Percentiles rank a stretch among this genome's conserved stretches.
Conservation (phyloP, 352 stramenopile genomes). For the Pythium apleroticum region DNA sequence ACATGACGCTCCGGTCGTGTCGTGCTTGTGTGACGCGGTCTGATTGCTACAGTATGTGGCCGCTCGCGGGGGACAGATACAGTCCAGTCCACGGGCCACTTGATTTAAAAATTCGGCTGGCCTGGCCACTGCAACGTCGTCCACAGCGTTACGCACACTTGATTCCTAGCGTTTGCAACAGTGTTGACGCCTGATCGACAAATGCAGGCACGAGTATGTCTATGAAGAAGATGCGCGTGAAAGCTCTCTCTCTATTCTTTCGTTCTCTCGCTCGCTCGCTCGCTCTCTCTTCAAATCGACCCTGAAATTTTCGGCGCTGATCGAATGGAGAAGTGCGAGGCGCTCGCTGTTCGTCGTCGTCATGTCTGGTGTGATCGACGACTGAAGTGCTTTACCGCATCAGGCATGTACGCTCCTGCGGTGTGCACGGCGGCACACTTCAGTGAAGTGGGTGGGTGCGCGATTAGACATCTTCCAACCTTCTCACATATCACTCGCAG, state of each 20-base stretch:
- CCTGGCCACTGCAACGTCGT: neutral
- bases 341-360: neutral
- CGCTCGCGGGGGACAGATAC: neutral
- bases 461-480: too few species aligned
- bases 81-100: neutral
- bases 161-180: slow-evolving; percentile 7
- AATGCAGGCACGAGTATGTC: neutral
- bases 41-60: slow-evolving; percentile 7
- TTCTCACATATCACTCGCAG: slow-evolving; percentile 6
- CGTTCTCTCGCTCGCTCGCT: too few species aligned
- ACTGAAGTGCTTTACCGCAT: neutral
- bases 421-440: too few species aligned
- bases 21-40: neutral
- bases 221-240: neutral
- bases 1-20: too few species aligned
- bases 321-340: neutral
- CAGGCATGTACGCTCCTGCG: too few species aligned
- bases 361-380: neutral
- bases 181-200: slow-evolving; percentile 3
- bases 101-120: slow-evolving; percentile 8
- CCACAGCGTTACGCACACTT: slow-evolving; percentile 2
- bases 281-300: neutral
- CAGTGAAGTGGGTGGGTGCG: too few species aligned
- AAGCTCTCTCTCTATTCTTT: neutral
- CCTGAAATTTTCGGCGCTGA: neutral